Conservation (phyloP, 2,329 filamentous ascomycete species). For the Fusarium euwallaceae region DNA sequence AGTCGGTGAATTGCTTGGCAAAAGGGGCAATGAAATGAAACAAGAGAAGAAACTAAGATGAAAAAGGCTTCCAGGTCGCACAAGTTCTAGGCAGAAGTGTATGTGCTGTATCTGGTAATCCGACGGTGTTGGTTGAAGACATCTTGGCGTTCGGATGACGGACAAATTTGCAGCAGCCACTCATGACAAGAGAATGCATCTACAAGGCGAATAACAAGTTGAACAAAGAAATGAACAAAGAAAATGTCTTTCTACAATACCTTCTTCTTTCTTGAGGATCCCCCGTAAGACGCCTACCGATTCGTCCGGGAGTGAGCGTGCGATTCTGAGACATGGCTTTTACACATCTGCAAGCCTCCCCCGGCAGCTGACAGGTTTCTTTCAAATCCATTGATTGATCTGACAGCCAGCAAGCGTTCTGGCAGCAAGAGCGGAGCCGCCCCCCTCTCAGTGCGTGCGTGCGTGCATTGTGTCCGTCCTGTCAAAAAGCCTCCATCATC, state of each 20-base stretch:
- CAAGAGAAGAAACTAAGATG: constrained; percentile 1
- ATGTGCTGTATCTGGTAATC: no score
- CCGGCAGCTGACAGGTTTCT: neutral
- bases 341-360: neutral
- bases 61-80: neutral
- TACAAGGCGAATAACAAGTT: neutral
- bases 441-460: neutral
- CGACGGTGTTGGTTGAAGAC: neutral
- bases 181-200: neutral
- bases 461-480: neutral
- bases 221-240: neutral
- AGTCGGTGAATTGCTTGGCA: neutral
- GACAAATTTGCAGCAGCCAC: neutral
- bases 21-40: neutral
- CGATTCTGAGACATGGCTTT: neutral
- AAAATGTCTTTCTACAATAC: neutral
- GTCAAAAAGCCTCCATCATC: neutral
- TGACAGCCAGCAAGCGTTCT: neutral
- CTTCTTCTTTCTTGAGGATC: neutral
- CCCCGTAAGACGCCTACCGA: neutral
- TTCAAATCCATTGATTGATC: neutral
- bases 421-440: neutral
- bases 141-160: neutral
- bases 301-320: neutral
- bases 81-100: neutral